Conservation (phyloP, 805 yeast species). For the Kuraishia molischiana region DNA sequence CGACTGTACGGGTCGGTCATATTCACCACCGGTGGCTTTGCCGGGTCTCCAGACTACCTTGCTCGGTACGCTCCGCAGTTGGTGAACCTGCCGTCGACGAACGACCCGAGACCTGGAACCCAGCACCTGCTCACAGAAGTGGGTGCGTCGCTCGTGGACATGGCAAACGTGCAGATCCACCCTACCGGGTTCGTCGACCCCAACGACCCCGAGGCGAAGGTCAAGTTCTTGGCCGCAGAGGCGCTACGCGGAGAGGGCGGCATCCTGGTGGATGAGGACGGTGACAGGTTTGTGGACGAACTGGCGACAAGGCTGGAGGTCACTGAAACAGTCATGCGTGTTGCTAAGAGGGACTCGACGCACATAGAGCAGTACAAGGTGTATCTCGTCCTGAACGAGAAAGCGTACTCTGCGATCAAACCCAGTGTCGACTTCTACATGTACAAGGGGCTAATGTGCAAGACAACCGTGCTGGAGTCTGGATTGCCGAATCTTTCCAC, state of each 20-base stretch:
- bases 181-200: slow-evolving; percentile 51
- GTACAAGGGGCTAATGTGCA: slow-evolving; percentile 44
- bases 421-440: slow-evolving; percentile 49
- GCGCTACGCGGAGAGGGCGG: slow-evolving; percentile 63
- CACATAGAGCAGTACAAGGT: slow-evolving; percentile 14
- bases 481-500: background rate
- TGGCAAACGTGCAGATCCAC: slow-evolving; percentile 60
- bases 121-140: slow-evolving; percentile 41
- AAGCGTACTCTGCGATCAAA: slow-evolving; percentile 32
- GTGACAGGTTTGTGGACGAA: slow-evolving; percentile 7
- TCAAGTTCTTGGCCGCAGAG: slow-evolving; percentile 52
- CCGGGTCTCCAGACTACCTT: slow-evolving; percentile 38
- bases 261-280: slow-evolving; percentile 34
- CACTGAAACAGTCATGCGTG: slow-evolving; percentile 44
- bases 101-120: slow-evolving; percentile 37
- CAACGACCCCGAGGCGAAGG: background rate
- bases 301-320: slow-evolving; percentile 43
- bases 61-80: slow-evolving; percentile 52
- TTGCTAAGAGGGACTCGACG: slow-evolving; percentile 7
- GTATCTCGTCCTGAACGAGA: slow-evolving; percentile 37
- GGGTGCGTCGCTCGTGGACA: slow-evolving; percentile 47
- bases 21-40: slow-evolving; percentile 59
- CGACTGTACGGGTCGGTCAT: slow-evolving; percentile 44
- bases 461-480: slow-evolving; percentile 30
- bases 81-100: slow-evolving; percentile 45